Evolutionary conservation across 805 yeast species (phyloP), one percentile per base, ranked within the genome.

Genomic region (Kazachstania viticola): DNA sequence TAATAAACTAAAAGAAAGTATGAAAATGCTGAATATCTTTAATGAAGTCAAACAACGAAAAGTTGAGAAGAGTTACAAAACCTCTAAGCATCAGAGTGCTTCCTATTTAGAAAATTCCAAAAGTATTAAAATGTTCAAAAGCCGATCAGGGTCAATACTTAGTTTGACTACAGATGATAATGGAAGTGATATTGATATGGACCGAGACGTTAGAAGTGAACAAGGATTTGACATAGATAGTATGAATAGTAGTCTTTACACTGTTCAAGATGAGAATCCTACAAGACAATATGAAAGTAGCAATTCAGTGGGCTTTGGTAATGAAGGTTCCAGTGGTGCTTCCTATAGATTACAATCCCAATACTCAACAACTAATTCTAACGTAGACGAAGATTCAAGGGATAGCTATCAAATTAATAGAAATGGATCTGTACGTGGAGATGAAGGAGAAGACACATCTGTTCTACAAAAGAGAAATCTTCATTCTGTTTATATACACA

Each of bases 141-240:
- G n/a, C n/a, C n/a, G 40, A 21, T 35, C 44, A 3, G 35, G 32
- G 25, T 49, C 57, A 1, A 25, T 38, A 4, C 31, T 33, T 1
- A 47, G 51, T 25, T 15, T 39, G 13, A 25, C 9, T 11, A 25
- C 33, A 3, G 40, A 46, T 6, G 37, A 38, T 7, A 35, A 40
- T 14, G 40, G 33, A 8, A 39, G 38, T 27, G 48, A 41, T 15
- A 45, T 51, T 24, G 58, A 54, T 28, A 51, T 49, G 53, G 44
- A 35, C 16, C 37, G 35, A 23, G 31, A 36, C 49, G 41, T 31
- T 14, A 35, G 32, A 16, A 34, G 37, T 25, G 41, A 40, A 5
- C 27, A 31, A 11, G 46, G 32, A 15, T 17, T 27, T 16, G 53
- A 48, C 13, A 25, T 34, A n/a, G 52, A 39, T n/a, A 52, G 57